A percentile compares a stretch with the other conserved stretches of the same genome.
These are phyloP conservation scores for Trichoderma sp. DNA, from an alignment of 2,329 filamentous ascomycete species.

Conservation along the genomic window DNA sequence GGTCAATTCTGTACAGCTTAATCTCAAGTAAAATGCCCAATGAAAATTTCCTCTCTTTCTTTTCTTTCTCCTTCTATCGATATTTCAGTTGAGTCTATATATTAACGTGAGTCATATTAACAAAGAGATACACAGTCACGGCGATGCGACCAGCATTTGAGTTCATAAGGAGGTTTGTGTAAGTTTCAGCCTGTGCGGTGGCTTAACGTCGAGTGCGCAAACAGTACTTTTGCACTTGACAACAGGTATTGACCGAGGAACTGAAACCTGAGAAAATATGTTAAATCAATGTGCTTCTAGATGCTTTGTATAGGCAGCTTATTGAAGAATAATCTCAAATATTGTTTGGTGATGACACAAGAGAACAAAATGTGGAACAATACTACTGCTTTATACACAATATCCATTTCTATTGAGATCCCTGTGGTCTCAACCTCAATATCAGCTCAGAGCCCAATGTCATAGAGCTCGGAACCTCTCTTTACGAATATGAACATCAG, in stretches of 20 bases:
- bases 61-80: too few relatives aligned
- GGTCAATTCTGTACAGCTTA: too few relatives aligned
- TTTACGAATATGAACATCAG: not conserved
- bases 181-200: not conserved
- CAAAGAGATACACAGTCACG: not conserved
- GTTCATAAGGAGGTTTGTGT: not conserved
- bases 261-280: not conserved
- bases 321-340: not conserved
- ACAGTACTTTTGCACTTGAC: not conserved
- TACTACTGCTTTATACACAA: not conserved
- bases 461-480: not conserved
- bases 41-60: too few relatives aligned
- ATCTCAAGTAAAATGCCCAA: too few relatives aligned
- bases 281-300: not conserved
- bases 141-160: not conserved
- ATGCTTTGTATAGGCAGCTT: not conserved
- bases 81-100: not conserved
- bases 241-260: not conserved
- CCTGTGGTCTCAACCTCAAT: not conserved
- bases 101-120: not conserved
- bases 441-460: not conserved
- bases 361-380: not conserved
- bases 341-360: not conserved
- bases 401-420: not conserved
- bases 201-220: not conserved